Evolutionary conservation across 768 basidiomycete genomes (phyloP), one percentile per base, ranked within the genome.

Genomic region (Glaciozyma antarctica): DNA sequence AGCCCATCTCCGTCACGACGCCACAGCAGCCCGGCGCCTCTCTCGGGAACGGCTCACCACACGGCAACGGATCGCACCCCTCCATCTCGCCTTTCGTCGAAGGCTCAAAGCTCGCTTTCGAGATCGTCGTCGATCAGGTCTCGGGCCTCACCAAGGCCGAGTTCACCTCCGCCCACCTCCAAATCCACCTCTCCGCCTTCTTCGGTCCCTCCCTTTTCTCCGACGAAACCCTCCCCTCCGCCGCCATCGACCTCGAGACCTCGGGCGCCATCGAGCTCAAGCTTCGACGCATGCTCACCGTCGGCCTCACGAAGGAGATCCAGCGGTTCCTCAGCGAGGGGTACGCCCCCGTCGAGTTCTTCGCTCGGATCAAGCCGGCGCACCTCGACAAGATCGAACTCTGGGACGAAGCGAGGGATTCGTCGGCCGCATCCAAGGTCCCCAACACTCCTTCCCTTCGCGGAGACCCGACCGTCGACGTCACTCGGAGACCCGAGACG

Each of bases 401-500:
- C 62, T 95, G 91, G 92, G 94, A 97, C 74, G 88, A 92, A 74
- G 81, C 88, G 80, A 84, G 91, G 43, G 92, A 97, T 69, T 83
- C 87, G 56, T 83, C 83, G 13, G 48, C 52, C 43, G 43, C 54
- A 21, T 64, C 63, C 19, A 67, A 71, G 60, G n/a, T 61, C 41
- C 32, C 34, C 28, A 38, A 61, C 34, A 60, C 58, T 4, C 52
- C 41, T 0, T 56, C 65, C 1, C 58, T 70, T 15, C 65, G 64
- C 68, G 77, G 79, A 65, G 62, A 65, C 63, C 65, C 65, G 16
- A 24, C 34, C 59, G 48, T 60, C 44, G 71, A 65, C 85, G 66
- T 71, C 12, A 67, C 70, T 5, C 58, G 93, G 24, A 85, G 91
- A 32, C 89, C 91, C 26, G 94, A 97, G 78, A 88, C 82, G 52